Base-by-base conservation (phyloP, 148 eudicot genomes). In the Polygonum aviculare region DNA sequence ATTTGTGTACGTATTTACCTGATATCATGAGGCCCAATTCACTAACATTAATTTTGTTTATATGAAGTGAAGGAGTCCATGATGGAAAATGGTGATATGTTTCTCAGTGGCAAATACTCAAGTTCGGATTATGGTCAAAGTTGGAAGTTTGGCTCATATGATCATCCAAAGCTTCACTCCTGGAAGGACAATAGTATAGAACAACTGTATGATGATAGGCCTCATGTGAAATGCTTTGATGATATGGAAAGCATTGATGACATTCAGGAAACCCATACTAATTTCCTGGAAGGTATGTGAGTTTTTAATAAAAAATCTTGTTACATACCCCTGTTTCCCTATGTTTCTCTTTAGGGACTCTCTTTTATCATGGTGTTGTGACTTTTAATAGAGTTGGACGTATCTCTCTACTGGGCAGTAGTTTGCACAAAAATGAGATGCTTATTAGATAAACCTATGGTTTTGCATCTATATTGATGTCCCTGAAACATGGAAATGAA, bases 1-100 rank as follows among this genome's bases (percentile, higher is more conserved):
- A 33, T 63, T 9, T 63, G 40, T 63, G 5, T 63, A 11, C 40
- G 35, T 14, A 67, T 15, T 57, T 33, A 15, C 44, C 72, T 67
- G n/a, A 38, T 67, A 12, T 16, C 38, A 63, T 31, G 39, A 63
- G 18, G 12, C 40, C 39, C 1, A 33, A n/a, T 60, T 60, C 36
- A 22, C 36, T 26, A 5, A 26, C 12, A 60, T 11, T 26, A 33
- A 67, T 67, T 67, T 9, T 15, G 11, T 5, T 5, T 67, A 2
- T 67, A 67, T 67, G 44, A 67, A 67, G 72, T 67, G 41, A 44
- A 67, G 45, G 72, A 36, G 40, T 36, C 72, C 22, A 67, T 67
- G 72, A 67, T 67, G 15, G 45, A 6, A 36, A 33, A 67, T 38
- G 45, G 44, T 36, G 72, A 67, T 36, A 14, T 67, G 45, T 67